These are phyloP conservation scores for Microdochium paspali DNA, from an alignment of 2,329 filamentous ascomycete genomes.

Conservation along the genomic window DNA sequence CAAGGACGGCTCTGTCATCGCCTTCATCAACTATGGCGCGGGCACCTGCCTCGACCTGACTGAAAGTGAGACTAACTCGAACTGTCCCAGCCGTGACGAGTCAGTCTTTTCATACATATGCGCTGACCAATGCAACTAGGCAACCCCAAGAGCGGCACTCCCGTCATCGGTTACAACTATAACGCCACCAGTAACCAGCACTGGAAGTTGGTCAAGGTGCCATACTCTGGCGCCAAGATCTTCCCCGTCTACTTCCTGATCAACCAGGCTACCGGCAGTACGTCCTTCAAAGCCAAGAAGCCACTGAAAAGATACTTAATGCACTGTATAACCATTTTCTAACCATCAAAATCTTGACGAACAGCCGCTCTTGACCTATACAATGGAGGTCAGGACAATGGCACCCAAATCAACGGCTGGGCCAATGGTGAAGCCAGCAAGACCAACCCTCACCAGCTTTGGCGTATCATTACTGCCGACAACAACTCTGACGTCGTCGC, in stretches of 20 bases:
- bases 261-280: constrained; percentile 4
- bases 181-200: constrained; percentile 3
- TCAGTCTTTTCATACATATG: too few relatives aligned
- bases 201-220: constrained; percentile 3
- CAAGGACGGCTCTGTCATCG: too few relatives aligned
- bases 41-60: too few relatives aligned
- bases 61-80: too few relatives aligned
- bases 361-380: constrained; percentile 5
- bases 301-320: too few relatives aligned
- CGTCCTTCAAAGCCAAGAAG: too few relatives aligned
- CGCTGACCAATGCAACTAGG: too few relatives aligned
- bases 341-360: not conserved
- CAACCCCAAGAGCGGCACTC: not conserved
- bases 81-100: too few relatives aligned
- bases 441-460: constrained; percentile 3
- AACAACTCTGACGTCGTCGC: constrained; percentile 1
- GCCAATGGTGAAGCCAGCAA: not conserved
- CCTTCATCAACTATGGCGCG: too few relatives aligned
- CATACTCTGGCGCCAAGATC: not conserved
- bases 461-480: constrained; percentile 4
- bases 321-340: not conserved
- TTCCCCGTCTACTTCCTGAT: constrained; percentile 4
- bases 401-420: constrained; percentile 5
- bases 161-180: constrained; percentile 3
- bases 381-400: constrained; percentile 1